phyloP scores from a whole-genome alignment of 2,329 filamentous ascomycete species.

The Trichoderma cornu-damae region DNA sequence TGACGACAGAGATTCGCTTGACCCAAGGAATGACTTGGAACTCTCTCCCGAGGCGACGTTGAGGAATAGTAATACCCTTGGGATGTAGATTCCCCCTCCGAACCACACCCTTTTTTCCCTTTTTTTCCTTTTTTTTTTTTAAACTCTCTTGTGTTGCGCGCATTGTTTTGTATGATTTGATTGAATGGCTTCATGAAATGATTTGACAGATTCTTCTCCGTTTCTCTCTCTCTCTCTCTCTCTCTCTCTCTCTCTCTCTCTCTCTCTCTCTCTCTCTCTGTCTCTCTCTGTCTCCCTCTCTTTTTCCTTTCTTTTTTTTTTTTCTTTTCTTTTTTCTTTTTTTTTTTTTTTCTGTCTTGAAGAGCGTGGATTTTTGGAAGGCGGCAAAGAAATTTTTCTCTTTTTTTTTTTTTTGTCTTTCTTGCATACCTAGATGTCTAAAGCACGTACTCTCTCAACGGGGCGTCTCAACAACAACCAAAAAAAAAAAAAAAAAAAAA shows the following conservation, averaged over 20 bases:
- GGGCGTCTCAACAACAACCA: background rate
- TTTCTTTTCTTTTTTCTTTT: background rate
- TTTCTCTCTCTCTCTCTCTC: background rate
- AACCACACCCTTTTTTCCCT: background rate
- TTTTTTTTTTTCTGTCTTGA: background rate
- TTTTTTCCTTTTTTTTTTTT: background rate
- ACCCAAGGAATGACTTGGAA: slow-evolving; percentile 4
- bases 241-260: background rate
- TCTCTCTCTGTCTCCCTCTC: background rate
- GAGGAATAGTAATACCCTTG: background rate
- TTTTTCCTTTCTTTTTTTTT: background rate
- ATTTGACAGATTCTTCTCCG: slow-evolving; percentile 3
- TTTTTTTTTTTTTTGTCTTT: background rate
- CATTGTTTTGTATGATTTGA: slow-evolving; percentile 12
- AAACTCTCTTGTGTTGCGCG: background rate
- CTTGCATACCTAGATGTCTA: slow-evolving; percentile 15
- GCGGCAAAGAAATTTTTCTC: background rate
- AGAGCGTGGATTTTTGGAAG: slow-evolving; percentile 5
- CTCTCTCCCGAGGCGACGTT: slow-evolving; percentile 7
- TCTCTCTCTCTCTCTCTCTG: background rate
- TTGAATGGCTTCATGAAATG: slow-evolving; percentile 12
- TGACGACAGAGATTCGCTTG: slow-evolving; percentile 26
- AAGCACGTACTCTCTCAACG: background rate
- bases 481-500: background rate
- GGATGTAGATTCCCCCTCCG: background rate